Evolutionary conservation across 176 grass and related monocot species (phyloP).

Genomic region (Triticum dicoccoides): DNA sequence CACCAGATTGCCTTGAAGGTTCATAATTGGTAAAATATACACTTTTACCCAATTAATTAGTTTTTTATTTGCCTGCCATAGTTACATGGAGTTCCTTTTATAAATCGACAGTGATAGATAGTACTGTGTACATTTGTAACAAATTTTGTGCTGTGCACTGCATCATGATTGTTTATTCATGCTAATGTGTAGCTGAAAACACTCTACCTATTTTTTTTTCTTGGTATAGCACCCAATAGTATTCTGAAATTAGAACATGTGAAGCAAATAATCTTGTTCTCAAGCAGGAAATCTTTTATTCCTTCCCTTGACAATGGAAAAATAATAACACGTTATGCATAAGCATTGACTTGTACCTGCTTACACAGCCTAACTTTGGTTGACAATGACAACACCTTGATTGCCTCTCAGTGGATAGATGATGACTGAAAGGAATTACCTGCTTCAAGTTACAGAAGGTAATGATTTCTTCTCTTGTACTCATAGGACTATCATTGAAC

Average conservation of each 20-base stretch:
- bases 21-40: slow-evolving; percentile 23
- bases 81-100: not conserved
- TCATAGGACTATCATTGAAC: not conserved
- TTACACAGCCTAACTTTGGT: slow-evolving; percentile 25
- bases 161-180: slow-evolving; percentile 6
- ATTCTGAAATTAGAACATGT: slow-evolving; percentile 1
- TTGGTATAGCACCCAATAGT: not conserved
- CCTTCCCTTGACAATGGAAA: not conserved
- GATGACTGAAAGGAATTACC: not conserved
- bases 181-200: slow-evolving; percentile 8
- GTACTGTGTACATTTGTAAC: not conserved
- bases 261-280: slow-evolving; percentile 9
- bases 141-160: not conserved
- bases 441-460: not conserved
- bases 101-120: not conserved
- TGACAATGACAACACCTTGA: not conserved
- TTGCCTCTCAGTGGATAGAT: not conserved
- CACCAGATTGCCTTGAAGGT: slow-evolving; percentile 10
- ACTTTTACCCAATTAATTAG: slow-evolving; percentile 1
- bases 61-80: slow-evolving; percentile 13
- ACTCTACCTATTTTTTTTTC: not conserved
- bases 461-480: not conserved
- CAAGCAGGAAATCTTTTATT: not conserved
- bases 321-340: not conserved
- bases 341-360: not conserved